Evolutionary conservation across 306 rosid species (phyloP).

Genomic region (Mimosa pudica): DNA sequence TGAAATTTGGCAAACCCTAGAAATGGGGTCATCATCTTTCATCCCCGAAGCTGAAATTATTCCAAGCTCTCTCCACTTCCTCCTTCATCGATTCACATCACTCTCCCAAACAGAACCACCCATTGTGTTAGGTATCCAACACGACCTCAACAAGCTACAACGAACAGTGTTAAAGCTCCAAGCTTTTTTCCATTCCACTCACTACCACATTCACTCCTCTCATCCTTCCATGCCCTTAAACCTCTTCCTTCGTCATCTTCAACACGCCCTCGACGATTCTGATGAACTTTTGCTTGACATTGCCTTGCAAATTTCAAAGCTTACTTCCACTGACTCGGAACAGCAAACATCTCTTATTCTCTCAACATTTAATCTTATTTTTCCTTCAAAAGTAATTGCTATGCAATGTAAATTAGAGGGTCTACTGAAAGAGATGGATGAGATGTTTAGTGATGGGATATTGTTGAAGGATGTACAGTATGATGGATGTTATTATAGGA

Average conservation of each 20-base stretch:
- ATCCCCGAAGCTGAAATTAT: constrained; percentile 7
- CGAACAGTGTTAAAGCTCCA: constrained; percentile 27
- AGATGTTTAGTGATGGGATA: neutral
- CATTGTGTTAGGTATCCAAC: neutral
- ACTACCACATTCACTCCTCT: neutral
- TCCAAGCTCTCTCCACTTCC: constrained; percentile 10
- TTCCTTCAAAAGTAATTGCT: constrained; percentile 9
- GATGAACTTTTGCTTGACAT: constrained; percentile 32
- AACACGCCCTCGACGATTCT: neutral
- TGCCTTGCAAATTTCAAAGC: constrained; percentile 1
- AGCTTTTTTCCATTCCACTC: neutral
- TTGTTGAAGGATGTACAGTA: neutral
- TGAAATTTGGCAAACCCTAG: too few relatives aligned
- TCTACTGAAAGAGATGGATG: constrained; percentile 16
- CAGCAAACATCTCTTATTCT: constrained; percentile 4
- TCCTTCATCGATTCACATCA: constrained; percentile 2
- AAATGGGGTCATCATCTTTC: neutral
- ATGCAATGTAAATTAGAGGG: constrained; percentile 18
- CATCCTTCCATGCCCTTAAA: neutral
- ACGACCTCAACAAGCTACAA: constrained; percentile 16
- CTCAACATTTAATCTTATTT: neutral
- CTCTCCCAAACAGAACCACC: neutral
- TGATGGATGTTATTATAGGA: neutral
- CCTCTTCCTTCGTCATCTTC: constrained; percentile 20
- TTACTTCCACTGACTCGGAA: neutral